Base-by-base conservation (phyloP, 495 filamentous ascomycete species). In the Aspergillus biplanus region DNA sequence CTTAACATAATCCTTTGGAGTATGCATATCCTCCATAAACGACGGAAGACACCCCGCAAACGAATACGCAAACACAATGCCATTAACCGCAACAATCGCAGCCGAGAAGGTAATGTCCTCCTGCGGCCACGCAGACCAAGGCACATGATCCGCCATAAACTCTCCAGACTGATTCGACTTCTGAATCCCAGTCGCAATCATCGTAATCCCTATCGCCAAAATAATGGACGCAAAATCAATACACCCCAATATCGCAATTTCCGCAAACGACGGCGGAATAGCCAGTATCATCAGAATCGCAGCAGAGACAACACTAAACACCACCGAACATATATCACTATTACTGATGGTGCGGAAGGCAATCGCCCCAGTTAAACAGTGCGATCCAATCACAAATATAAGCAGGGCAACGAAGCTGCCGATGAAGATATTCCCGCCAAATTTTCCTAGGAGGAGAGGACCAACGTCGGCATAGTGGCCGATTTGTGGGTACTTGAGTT, bases 21-120 rank as follows among this genome's bases (percentile, higher is more conserved):
- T 86, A 71, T 87, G 86, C 84, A 92, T 88, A 74, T 92, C 89
- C 58, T 86, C 82, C 78, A 89, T 89, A 76, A 92, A 89, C 47
- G 78, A 83, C 74, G 90, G 89, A 82, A 79, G 87, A 81, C 76
- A 89, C 71, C 82, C 86, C 74, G 76, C 88, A 69, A 85, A 89
- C 39, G 73, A 73, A 82, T 76, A 78, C 55, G 89, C 88, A 67
- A 92, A 89, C 61, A 88, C 80, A 56, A 91, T 90, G 79, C 91
- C 90, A 56, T 83, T 83, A 55, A 89, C 76, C 16, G 86, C 85
- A 55, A 88, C 83, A 66, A 91, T 75, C 11, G 65, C 75, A 9
- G 71, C 66, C 21, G 69, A 65, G 63, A 78, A 78, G 50, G 62
- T 72, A 39, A 65, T 70, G 31, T 62, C 69, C n/a, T 67, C 54